Conservation (phyloP, 192 early-diverging fungal genomes). For the Linnemannia schmuckeri region DNA sequence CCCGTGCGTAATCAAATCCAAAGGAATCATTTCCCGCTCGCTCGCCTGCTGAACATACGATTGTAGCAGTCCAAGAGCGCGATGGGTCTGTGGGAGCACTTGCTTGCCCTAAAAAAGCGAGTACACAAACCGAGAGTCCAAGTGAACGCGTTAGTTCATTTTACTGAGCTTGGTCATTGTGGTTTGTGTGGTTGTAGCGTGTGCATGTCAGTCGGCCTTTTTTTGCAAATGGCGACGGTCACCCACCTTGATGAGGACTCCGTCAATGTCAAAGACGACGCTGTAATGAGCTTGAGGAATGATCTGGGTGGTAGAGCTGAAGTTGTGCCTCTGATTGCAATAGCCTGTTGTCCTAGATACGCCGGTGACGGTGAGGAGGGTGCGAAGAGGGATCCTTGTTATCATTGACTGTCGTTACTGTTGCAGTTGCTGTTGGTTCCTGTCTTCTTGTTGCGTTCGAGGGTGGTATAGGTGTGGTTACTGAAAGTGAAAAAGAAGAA, state of each 20-base stretch:
- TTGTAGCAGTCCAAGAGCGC: conserved; percentile 75
- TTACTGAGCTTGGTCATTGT: too few relatives aligned
- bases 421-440: not conserved
- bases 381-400: conserved; percentile 21
- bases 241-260: conserved; percentile 86
- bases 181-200: not conserved
- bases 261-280: conserved; percentile 86
- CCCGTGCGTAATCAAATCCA: not conserved
- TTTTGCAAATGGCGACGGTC: not conserved
- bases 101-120: conserved; percentile 68
- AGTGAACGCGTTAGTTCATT: not conserved
- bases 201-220: not conserved
- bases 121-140: not conserved
- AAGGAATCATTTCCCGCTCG: not conserved
- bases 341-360: not conserved
- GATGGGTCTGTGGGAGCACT: conserved; percentile 75
- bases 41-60: conserved; percentile 54
- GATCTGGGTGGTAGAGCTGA: not conserved
- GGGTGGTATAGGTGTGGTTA: not conserved
- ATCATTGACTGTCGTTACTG: conserved; percentile 13
- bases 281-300: conserved; percentile 49
- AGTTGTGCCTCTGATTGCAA: not conserved
- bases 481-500: not conserved
- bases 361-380: not conserved
- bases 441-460: not conserved